These are phyloP conservation scores for Aureobasidium sp. DNA, from an alignment of 2,329 filamentous ascomycete species.

Conservation along the genomic window DNA sequence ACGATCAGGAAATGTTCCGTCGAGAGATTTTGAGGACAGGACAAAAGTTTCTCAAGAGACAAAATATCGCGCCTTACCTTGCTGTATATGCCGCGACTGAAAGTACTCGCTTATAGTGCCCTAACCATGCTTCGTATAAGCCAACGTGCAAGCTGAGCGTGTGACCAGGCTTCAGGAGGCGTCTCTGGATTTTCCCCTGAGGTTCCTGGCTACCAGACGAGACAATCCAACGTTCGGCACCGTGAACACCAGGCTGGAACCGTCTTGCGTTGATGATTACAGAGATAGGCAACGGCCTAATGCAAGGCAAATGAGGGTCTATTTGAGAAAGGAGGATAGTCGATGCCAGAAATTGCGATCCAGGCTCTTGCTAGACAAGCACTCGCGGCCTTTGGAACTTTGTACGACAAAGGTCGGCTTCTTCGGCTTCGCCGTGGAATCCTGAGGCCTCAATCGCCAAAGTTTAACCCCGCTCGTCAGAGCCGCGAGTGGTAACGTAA, in stretches of 20 bases:
- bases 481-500: neutral
- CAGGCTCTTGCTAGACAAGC: neutral
- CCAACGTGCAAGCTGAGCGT: neutral
- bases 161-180: neutral
- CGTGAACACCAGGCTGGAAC: neutral
- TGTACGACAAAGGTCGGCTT: neutral
- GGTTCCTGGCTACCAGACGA: neutral
- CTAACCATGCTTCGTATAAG: neutral
- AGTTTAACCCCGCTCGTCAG: constrained; percentile 3
- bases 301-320: neutral
- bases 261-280: neutral
- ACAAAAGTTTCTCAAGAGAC: neutral
- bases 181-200: neutral
- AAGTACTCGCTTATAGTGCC: neutral
- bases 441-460: neutral
- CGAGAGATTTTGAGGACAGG: neutral
- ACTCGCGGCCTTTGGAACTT: neutral
- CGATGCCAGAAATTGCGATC: neutral
- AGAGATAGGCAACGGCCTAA: neutral
- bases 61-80: neutral
- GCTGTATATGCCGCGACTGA: neutral
- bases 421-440: constrained; percentile 4
- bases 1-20: neutral
- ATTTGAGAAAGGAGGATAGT: neutral
- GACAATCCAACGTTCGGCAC: neutral